Conservation (phyloP, 1,284 basidiomycete species). For the Jaminaea rosea region DNA sequence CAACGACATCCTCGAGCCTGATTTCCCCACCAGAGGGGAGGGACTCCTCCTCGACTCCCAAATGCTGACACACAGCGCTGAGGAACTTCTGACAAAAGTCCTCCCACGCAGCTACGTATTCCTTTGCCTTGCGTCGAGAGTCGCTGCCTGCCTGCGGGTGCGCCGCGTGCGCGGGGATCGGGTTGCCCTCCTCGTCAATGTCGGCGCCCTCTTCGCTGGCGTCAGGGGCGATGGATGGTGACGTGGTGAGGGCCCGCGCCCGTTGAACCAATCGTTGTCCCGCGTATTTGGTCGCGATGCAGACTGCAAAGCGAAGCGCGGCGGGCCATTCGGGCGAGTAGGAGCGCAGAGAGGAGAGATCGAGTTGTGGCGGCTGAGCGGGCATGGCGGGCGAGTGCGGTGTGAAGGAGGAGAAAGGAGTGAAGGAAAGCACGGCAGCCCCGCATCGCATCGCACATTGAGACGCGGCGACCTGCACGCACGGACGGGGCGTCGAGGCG, state of each 20-base stretch:
- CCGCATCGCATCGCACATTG: too few relatives aligned
- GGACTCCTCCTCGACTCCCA: constrained; percentile 21
- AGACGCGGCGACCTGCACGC: too few relatives aligned
- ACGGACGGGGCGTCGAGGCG: too few relatives aligned
- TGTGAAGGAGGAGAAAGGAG: too few relatives aligned
- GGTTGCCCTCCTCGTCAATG: constrained; percentile 7
- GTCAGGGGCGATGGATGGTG: background rate
- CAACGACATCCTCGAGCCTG: constrained; percentile 28
- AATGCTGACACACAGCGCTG: constrained; percentile 39
- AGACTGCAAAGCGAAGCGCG: constrained; percentile 24
- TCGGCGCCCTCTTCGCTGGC: constrained; percentile 5
- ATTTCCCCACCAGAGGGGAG: constrained; percentile 23
- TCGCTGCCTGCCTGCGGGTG: too few relatives aligned
- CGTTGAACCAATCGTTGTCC: constrained; percentile 18
- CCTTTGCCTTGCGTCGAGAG: background rate
- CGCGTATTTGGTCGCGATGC: constrained; percentile 36
- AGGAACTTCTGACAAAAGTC: constrained; percentile 32
- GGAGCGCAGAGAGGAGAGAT: constrained; percentile 26
- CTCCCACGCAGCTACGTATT: constrained; percentile 17
- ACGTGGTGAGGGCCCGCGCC: background rate
- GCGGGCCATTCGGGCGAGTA: constrained; percentile 34
- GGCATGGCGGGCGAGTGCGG: too few relatives aligned
- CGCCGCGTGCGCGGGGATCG: background rate
- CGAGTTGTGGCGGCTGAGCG: constrained; percentile 12
- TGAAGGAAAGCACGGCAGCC: too few relatives aligned